phyloP scores from a whole-genome alignment of 2,329 filamentous ascomycete species.

The Venturia oleaginea region DNA sequence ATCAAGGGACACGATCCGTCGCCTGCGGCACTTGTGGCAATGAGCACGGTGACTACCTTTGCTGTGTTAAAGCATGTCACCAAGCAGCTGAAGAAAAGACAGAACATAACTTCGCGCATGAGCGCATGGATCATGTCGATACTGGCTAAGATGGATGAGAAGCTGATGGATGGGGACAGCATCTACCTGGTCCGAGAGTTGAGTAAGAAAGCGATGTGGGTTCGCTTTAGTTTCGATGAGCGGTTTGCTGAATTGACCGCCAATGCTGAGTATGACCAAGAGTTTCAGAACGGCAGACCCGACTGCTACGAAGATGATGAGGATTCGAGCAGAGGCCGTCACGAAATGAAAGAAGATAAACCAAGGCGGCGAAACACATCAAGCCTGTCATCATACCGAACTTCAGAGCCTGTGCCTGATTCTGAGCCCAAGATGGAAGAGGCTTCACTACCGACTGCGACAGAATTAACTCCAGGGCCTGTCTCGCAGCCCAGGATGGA shows the following conservation, averaged over 20 bases:
- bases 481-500: background rate
- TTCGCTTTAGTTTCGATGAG: conserved; percentile 48
- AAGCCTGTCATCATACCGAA: background rate
- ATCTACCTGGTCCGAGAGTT: conserved; percentile 70
- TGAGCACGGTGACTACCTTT: background rate
- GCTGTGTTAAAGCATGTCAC: conserved; percentile 3
- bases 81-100: conserved; percentile 26
- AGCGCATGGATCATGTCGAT: conserved; percentile 83
- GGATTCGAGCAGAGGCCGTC: conserved; percentile 19
- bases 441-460: background rate
- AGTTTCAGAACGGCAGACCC: conserved; percentile 29
- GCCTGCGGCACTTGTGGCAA: background rate
- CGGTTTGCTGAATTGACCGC: conserved; percentile 35
- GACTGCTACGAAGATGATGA: background rate
- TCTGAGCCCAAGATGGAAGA: background rate
- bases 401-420: background rate
- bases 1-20: background rate
- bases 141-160: conserved; percentile 63
- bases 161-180: conserved; percentile 66
- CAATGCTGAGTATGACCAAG: conserved; percentile 26
- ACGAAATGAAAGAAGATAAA: conserved; percentile 22
- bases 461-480: background rate
- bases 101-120: conserved; percentile 51
- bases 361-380: background rate
- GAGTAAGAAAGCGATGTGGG: conserved; percentile 62